These are phyloP conservation scores for Casaregolazyma suthepensis DNA, from an alignment of 1,139 yeast species.

Conservation along the genomic window DNA sequence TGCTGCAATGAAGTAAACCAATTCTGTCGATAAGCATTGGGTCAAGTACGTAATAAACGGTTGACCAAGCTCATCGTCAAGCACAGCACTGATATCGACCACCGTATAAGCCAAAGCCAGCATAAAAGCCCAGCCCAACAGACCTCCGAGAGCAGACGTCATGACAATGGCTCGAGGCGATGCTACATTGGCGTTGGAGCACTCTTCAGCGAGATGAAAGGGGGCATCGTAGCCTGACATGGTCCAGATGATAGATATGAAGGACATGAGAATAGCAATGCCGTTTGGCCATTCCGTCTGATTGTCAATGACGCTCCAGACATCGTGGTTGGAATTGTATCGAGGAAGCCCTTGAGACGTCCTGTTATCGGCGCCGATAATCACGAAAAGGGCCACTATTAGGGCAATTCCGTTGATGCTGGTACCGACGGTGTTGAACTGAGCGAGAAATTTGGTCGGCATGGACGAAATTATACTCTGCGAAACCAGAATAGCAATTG, in stretches of 20 bases:
- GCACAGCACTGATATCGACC: conserved; percentile 47
- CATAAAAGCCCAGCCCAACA: conserved; percentile 57
- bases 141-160: conserved; percentile 58
- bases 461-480: conserved; percentile 38
- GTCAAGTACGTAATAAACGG: conserved; percentile 56
- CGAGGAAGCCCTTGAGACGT: conserved; percentile 32
- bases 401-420: conserved; percentile 44
- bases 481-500: conserved; percentile 47
- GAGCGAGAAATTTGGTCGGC: conserved; percentile 52
- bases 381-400: conserved; percentile 49
- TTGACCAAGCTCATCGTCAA: conserved; percentile 54
- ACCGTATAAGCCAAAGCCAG: conserved; percentile 61
- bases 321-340: conserved; percentile 45
- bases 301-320: conserved; percentile 53
- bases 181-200: conserved; percentile 57
- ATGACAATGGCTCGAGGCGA: conserved; percentile 63
- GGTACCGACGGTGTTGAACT: conserved; percentile 51
- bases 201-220: conserved; percentile 67
- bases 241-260: conserved; percentile 66
- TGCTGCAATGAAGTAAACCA: conserved; percentile 52
- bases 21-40: conserved; percentile 43
- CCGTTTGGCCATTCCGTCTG: conserved; percentile 67
- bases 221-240: conserved; percentile 76
- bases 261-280: conserved; percentile 52
- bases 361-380: conserved; percentile 50